A percentile compares a stretch with the other conserved stretches of the same genome.
Conservation (phyloP, 2,329 filamentous ascomycete species). For the Emmonsia crescens region DNA sequence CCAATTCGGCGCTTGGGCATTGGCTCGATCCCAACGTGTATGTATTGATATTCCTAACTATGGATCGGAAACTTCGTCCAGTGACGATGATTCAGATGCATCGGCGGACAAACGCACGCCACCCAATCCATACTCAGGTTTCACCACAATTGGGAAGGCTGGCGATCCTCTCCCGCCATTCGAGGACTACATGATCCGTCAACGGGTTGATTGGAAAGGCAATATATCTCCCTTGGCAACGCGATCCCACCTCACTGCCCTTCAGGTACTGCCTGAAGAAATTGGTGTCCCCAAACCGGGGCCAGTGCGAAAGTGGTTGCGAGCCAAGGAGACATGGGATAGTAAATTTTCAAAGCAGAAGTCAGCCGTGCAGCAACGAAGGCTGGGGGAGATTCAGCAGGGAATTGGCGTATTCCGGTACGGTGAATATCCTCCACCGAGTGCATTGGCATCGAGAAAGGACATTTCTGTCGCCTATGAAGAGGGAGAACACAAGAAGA, state of each 20-base stretch:
- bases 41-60: constrained; percentile 69
- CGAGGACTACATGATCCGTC: constrained; percentile 79
- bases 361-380: constrained; percentile 59
- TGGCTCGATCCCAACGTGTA: constrained; percentile 69
- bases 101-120: not conserved
- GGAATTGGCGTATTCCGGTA: constrained; percentile 61
- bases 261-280: constrained; percentile 52
- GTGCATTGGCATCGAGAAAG: constrained; percentile 57
- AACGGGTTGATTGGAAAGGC: constrained; percentile 71
- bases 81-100: constrained; percentile 14
- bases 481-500: constrained; percentile 49
- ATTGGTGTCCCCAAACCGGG: constrained; percentile 71
- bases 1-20: constrained; percentile 85
- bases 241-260: constrained; percentile 51
- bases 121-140: constrained; percentile 15
- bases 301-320: constrained; percentile 75
- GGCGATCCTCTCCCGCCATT: constrained; percentile 76
- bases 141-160: constrained; percentile 61
- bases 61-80: constrained; percentile 63
- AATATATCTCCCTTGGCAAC: constrained; percentile 57
- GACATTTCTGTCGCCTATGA: constrained; percentile 33
- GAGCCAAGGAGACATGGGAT: constrained; percentile 62
- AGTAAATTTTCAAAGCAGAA: constrained; percentile 58
- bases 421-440: constrained; percentile 71
- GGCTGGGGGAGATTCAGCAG: constrained; percentile 59